Evolutionary conservation across 2,329 filamentous ascomycete species (phyloP).

Genomic region (Beauveria rudraprayagi): DNA sequence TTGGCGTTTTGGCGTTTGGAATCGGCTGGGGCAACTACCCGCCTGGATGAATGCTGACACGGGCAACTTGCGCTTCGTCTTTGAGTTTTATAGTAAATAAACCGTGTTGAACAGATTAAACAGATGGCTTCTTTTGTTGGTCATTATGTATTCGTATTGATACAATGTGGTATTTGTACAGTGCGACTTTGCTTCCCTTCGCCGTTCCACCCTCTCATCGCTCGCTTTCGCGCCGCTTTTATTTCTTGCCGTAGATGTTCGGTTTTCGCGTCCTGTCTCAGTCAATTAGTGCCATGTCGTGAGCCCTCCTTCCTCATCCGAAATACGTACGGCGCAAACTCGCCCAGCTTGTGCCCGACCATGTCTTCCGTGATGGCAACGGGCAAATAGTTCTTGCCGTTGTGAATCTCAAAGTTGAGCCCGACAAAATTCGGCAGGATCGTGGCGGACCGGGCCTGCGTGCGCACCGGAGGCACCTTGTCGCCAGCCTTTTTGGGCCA

Average conservation of each 20-base stretch:
- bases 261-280: conserved; percentile 46
- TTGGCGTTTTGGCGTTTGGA: conserved; percentile 16
- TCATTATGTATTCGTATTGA: conserved; percentile 17
- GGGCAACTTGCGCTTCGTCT: neutral
- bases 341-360: conserved; percentile 91
- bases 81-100: neutral
- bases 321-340: conserved; percentile 72
- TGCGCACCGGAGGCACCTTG: conserved; percentile 65
- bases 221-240: neutral
- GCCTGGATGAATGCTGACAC: neutral
- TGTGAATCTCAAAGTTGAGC: conserved; percentile 82
- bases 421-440: conserved; percentile 91
- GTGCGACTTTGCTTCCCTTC: neutral
- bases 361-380: conserved; percentile 86
- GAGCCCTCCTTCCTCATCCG: neutral
- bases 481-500: conserved; percentile 51
- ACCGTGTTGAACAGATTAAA: neutral
- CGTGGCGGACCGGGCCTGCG: conserved; percentile 78
- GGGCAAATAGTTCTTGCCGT: conserved; percentile 80
- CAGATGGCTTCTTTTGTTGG: neutral
- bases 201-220: neutral
- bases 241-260: conserved; percentile 39
- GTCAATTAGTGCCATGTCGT: neutral
- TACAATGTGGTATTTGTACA: conserved; percentile 25
- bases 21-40: neutral